These are phyloP conservation scores for Aspergillus thermomutatus DNA, from an alignment of 2,329 filamentous ascomycete genomes.

Conservation along the genomic window DNA sequence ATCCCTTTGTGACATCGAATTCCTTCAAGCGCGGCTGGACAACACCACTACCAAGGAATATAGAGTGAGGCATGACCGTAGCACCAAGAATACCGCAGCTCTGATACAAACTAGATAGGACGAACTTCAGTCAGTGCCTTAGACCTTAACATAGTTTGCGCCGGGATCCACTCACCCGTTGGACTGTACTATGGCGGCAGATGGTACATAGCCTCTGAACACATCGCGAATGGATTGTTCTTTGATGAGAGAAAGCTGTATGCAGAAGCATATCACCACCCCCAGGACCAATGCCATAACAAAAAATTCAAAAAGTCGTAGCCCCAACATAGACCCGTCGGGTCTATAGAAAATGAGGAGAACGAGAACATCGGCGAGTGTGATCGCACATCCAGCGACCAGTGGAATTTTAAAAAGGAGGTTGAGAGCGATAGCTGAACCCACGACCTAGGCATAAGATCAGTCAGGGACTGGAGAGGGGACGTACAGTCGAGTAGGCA, in stretches of 20 bases:
- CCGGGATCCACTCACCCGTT: constrained; percentile 41
- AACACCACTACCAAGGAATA: constrained; percentile 56
- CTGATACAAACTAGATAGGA: constrained; percentile 47
- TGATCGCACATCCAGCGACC: constrained; percentile 56
- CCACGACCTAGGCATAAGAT: constrained; percentile 47
- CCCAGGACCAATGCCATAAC: constrained; percentile 53
- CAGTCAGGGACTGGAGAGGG: neutral
- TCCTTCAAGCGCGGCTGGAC: constrained; percentile 53
- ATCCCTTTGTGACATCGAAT: constrained; percentile 43
- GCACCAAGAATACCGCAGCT: constrained; percentile 52
- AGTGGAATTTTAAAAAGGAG: constrained; percentile 53
- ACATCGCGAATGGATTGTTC: constrained; percentile 50
- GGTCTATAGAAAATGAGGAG: constrained; percentile 56
- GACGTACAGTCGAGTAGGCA: neutral
- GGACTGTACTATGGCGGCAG: constrained; percentile 49
- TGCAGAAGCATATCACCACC: constrained; percentile 56
- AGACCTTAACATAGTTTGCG: neutral
- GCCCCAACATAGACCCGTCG: constrained; percentile 48
- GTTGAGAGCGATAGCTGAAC: constrained; percentile 56
- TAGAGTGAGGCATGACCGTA: constrained; percentile 59
- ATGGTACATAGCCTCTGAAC: constrained; percentile 55
- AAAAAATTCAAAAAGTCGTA: constrained; percentile 54
- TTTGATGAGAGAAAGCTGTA: constrained; percentile 53
- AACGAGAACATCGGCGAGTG: constrained; percentile 54
- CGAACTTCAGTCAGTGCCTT: constrained; percentile 6